Base-by-base conservation (phyloP, 331 rosid genomes). In the Saraca asoca region DNA sequence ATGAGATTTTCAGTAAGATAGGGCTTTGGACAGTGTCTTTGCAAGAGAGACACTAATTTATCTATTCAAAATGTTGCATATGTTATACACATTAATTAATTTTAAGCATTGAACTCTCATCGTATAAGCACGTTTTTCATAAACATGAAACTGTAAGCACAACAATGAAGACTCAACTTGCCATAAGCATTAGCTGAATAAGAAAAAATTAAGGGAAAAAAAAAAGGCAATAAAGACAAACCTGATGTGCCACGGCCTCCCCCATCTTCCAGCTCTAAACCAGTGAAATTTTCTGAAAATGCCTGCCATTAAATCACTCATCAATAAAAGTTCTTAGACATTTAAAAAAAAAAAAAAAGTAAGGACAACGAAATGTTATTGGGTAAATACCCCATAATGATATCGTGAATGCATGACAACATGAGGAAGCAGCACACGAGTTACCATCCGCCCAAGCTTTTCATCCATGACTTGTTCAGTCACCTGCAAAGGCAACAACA, bases 241-340 rank as follows among this genome's bases (percentile, higher is more conserved):
- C 98, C 96, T 87, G 99, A 94, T 73, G 99, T 94, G 56, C 99
- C 97, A 0, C 99, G 96, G 39, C 99, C 99, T 69, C 99, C 99
- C 62, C 99, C 97, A 69, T 94, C 99, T 85, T 94, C 99, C 66
- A 94, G 87, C 83, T 94, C 99, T 76, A 94, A 85, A 71, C 99
- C 97, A 61, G 96, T 83, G 77, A 94, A 94, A 76, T 90, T 88
- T 70, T 75, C 81, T 4, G 99, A 90, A 78, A 86, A 94, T 3
- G 95, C 96, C 99, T 94, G 85, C 70, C 80, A 79, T 57, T 41
- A 64, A 51, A 63, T 52, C 35, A 67, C 34, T 59, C 63, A 52
- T 71, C 9, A 64, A 73, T 51, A 37, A 59, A 24, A 62, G 62
- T 17, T 24, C 3, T 24, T 24, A 24, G 31, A 24, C 31, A 24